A percentile compares a stretch with the other conserved stretches of the same genome.
Evolutionary conservation across 164 flowering plant species (phyloP).

Genomic region (Vitis labrusca): DNA sequence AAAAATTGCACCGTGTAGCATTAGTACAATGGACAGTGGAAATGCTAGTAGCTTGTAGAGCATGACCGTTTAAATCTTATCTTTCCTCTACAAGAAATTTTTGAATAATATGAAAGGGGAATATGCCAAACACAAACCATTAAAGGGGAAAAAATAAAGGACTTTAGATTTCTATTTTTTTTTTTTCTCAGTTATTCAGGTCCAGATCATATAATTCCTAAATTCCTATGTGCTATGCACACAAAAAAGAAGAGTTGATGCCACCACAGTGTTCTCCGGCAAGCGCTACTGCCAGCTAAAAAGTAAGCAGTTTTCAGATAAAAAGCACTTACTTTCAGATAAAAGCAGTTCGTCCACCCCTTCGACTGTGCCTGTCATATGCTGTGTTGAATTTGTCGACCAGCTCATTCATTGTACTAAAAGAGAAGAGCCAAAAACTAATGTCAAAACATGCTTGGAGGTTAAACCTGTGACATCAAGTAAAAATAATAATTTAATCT

Average conservation of each 20-base stretch:
- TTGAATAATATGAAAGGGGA: too few relatives aligned
- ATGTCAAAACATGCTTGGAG: neutral
- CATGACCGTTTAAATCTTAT: too few relatives aligned
- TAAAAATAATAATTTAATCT: neutral
- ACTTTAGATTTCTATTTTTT: constrained; percentile 3
- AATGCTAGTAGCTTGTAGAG: too few relatives aligned
- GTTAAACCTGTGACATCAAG: neutral
- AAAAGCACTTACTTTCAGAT: constrained; percentile 25
- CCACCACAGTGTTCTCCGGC: neutral
- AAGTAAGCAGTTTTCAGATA: constrained; percentile 34
- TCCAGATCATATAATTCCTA: constrained; percentile 3
- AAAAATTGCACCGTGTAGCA: too few relatives aligned
- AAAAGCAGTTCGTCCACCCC: constrained; percentile 86
- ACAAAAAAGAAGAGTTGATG: neutral
- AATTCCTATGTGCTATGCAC: constrained; percentile 17
- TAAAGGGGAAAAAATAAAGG: too few relatives aligned
- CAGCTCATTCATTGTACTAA: constrained; percentile 89
- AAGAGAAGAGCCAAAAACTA: constrained; percentile 4
- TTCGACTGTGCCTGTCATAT: constrained; percentile 76
- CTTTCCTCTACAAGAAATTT: too few relatives aligned
- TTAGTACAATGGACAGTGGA: too few relatives aligned
- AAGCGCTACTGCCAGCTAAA: neutral
- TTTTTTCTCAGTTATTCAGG: neutral
- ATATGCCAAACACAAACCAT: too few relatives aligned
- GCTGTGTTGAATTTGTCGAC: constrained; percentile 93